Percentiles rank a stretch among this genome's conserved stretches.
phyloP scores from a whole-genome alignment of 2,329 filamentous ascomycete species.

The Fusarium oligoseptatum region DNA sequence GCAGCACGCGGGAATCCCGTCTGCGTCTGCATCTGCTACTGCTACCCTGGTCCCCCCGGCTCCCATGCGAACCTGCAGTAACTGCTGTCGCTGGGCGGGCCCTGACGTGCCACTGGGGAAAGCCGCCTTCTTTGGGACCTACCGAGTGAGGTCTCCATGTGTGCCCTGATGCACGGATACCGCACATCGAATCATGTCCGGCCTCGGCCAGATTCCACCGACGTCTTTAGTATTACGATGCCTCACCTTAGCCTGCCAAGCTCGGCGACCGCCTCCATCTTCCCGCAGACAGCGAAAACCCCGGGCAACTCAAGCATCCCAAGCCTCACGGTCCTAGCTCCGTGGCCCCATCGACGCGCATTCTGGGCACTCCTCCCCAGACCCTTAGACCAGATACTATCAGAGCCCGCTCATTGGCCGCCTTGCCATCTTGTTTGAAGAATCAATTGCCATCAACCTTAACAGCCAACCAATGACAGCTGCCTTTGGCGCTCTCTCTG shows the following conservation, averaged over 20 bases:
- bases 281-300: conserved; percentile 6
- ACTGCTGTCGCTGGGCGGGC: conserved; percentile 13
- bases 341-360: conserved; percentile 37
- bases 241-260: conserved; percentile 10
- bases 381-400: conserved; percentile 42
- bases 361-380: conserved; percentile 30
- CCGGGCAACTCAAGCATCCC: conserved; percentile 9
- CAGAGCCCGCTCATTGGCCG: conserved; percentile 43
- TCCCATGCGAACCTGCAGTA: conserved; percentile 25
- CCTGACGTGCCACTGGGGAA: conserved; percentile 11
- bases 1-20: conserved; percentile 34
- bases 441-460: conserved; percentile 48
- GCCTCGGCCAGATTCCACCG: conserved; percentile 22
- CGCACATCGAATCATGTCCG: conserved; percentile 10
- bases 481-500: conserved; percentile 8
- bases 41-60: conserved; percentile 25
- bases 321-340: conserved; percentile 9
- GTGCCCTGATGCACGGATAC: background rate
- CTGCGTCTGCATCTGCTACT: conserved; percentile 27
- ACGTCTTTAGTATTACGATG: conserved; percentile 9
- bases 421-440: conserved; percentile 47
- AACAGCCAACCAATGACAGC: conserved; percentile 33
- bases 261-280: conserved; percentile 9
- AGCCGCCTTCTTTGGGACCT: conserved; percentile 1
- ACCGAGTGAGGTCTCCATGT: background rate